Base-by-base conservation (phyloP, 108 stramenopile genomes). In the Stephanodiscus triporus region DNA sequence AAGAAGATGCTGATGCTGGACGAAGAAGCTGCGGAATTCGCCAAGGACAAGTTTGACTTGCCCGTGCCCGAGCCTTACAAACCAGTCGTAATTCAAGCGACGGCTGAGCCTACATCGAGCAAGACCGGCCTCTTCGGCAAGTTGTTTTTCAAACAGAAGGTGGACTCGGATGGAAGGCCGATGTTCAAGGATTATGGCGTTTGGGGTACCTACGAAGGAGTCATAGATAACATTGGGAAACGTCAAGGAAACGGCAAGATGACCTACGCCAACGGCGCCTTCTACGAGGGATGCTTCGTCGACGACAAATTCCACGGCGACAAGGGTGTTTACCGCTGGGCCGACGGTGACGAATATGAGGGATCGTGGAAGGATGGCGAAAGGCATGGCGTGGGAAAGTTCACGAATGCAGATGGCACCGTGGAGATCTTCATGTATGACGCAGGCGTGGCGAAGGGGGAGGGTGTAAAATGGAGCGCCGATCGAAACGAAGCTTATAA, bases 391-490 rank as follows among this genome's bases (percentile, higher is more conserved):
- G 30, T 34, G 6, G 40, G 57, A 17, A 76, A 62, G 23, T 76
- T 76, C 43, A 66, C 50, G 17, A 55, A 56, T 19, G 51, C 49
- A 55, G 59, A 68, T 56, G 75, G 75, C 48, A 49, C 53, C 8
- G 75, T 76, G 26, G 66, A 76, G 29, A 68, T 68, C 61, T 68
- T 67, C 0, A 29, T 48, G 16, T 76, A 76, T 42, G 40, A 61
- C 14, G 45, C 42, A 1, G 75, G 65, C 16, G 42, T 29, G 40
- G 45, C 45, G 23, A 32, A 22, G 10, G 75, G 75, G n/a, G 42
- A 48, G 17, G 75, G 75, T 8, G 55, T 77, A 23, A 24, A 22
- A 16, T 77, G 68, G 77, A 68, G 42, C 38, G 48, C 66, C n/a
- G n/a, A n/a, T n/a, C n/a, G n/a, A n/a, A n/a, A n/a, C n/a, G n/a